Conservation (phyloP, 306 rosid species). For the Trifolium subterraneum region DNA sequence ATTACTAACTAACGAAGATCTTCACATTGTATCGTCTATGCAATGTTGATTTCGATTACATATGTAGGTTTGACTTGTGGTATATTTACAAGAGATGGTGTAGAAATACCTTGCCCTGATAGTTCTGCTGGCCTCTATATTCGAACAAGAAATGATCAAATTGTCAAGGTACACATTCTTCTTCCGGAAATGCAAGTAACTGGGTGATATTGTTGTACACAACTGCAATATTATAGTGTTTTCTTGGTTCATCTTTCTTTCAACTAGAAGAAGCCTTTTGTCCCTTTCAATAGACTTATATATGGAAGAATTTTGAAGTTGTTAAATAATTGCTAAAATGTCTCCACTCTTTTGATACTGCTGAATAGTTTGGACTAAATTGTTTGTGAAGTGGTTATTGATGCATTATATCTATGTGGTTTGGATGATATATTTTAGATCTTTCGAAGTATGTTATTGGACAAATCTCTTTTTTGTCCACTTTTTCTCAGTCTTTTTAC, state of each 20-base stretch:
- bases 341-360: background rate
- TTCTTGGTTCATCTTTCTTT: slow-evolving; percentile 31
- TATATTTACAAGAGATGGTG: slow-evolving; percentile 70
- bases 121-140: slow-evolving; percentile 84
- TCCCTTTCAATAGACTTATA: slow-evolving; percentile 16
- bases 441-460: background rate
- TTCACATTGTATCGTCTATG: slow-evolving; percentile 24
- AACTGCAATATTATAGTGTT: slow-evolving; percentile 28
- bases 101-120: slow-evolving; percentile 89
- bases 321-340: slow-evolving; percentile 14
- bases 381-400: slow-evolving; percentile 15
- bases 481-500: too few relatives aligned
- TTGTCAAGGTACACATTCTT: slow-evolving; percentile 74
- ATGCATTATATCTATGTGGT: slow-evolving; percentile 8
- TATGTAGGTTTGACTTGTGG: slow-evolving; percentile 81
- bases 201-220: slow-evolving; percentile 8
- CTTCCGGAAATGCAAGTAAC: slow-evolving; percentile 35
- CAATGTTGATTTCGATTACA: slow-evolving; percentile 50
- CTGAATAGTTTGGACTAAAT: background rate
- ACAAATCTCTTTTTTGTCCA: too few relatives aligned
- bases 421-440: slow-evolving; percentile 24
- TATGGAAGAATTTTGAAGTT: background rate
- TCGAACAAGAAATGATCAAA: slow-evolving; percentile 74
- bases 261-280: slow-evolving; percentile 13
- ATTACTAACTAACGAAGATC: slow-evolving; percentile 10